Conservation (phyloP, 208 protist genomes). For the Trypanosoma boissoni region DNA sequence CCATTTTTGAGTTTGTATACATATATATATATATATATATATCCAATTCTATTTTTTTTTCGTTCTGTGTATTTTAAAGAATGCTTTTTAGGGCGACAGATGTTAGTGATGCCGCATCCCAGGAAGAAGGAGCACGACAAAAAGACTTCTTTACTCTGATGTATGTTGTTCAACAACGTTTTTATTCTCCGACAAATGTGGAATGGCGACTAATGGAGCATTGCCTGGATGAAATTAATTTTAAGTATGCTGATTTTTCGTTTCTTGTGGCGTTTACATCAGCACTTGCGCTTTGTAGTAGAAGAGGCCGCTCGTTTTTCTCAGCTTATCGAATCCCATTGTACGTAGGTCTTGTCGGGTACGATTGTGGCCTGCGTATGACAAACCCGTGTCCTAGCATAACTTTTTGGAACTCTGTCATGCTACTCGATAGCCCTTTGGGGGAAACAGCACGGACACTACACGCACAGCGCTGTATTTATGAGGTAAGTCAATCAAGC, state of each 20-base stretch:
- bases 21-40: slow-evolving; percentile 2
- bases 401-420: slow-evolving; percentile 75
- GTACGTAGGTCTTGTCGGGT: slow-evolving; percentile 67
- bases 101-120: slow-evolving; percentile 35
- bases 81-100: slow-evolving; percentile 35
- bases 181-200: slow-evolving; percentile 34
- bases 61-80: slow-evolving; percentile 2
- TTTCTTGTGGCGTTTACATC: slow-evolving; percentile 62
- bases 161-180: slow-evolving; percentile 23
- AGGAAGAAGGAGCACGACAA: slow-evolving; percentile 43
- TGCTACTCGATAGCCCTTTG: slow-evolving; percentile 51
- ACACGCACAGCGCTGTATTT: slow-evolving; percentile 53
- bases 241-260: slow-evolving; percentile 67
- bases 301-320: slow-evolving; percentile 28
- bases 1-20: background rate
- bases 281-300: slow-evolving; percentile 35
- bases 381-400: slow-evolving; percentile 51
- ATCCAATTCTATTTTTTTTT: background rate
- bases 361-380: slow-evolving; percentile 54
- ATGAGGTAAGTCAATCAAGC: slow-evolving; percentile 32
- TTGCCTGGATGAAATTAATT: slow-evolving; percentile 82
- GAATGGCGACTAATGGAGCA: slow-evolving; percentile 66
- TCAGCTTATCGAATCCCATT: slow-evolving; percentile 48
- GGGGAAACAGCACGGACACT: slow-evolving; percentile 52
- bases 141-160: slow-evolving; percentile 66